These are phyloP conservation scores for Cotoneaster glaucophyllus DNA, from an alignment of 306 rosid genomes.

Conservation along the genomic window DNA sequence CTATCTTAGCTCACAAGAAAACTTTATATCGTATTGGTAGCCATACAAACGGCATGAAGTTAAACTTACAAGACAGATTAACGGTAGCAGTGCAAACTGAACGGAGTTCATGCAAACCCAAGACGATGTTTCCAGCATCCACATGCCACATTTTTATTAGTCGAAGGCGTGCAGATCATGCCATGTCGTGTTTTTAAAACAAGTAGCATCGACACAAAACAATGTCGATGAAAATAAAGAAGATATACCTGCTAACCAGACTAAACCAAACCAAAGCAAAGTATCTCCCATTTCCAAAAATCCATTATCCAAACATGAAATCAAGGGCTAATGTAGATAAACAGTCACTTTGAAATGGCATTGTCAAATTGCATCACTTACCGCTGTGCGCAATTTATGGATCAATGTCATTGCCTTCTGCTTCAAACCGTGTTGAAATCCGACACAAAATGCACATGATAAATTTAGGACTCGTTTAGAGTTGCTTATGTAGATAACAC, in stretches of 20 bases:
- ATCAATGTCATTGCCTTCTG: background rate
- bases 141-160: background rate
- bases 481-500: too few species aligned
- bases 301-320: background rate
- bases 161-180: background rate
- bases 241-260: too few species aligned
- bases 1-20: background rate
- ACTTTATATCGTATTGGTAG: background rate
- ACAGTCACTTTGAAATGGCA: too few species aligned
- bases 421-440: background rate
- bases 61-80: background rate
- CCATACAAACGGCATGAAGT: background rate
- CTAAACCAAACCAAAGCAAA: too few species aligned
- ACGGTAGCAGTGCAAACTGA: background rate
- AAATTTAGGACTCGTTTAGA: background rate
- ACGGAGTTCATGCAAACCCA: background rate
- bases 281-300: background rate
- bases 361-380: background rate
- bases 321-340: background rate
- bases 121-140: background rate
- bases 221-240: too few species aligned
- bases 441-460: background rate
- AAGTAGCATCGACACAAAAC: background rate
- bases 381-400: background rate
- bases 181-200: background rate